A percentile compares a stretch with the other conserved stretches of the same genome.
Conservation (phyloP, 2,329 filamentous ascomycete species). For the Colletotrichum musicola region DNA sequence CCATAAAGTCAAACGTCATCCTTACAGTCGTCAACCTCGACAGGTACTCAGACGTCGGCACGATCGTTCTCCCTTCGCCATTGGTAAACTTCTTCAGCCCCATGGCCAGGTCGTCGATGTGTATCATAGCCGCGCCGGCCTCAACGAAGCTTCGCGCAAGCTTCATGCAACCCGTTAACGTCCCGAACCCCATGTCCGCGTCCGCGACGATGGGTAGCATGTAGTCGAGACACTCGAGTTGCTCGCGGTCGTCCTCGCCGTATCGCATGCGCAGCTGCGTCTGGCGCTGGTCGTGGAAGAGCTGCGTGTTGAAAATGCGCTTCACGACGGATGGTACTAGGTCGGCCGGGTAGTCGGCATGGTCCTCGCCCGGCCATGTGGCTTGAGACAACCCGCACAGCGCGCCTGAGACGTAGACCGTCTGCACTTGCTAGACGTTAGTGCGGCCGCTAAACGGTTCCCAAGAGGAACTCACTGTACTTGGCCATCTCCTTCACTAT, state of each 20-base stretch:
- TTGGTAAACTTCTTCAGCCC: slow-evolving; percentile 59
- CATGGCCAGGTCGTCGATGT: slow-evolving; percentile 57
- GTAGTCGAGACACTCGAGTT: slow-evolving; percentile 54
- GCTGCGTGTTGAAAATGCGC: slow-evolving; percentile 55
- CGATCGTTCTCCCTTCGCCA: slow-evolving; percentile 54
- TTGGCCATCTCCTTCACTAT: slow-evolving; percentile 50
- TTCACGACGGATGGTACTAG: slow-evolving; percentile 55
- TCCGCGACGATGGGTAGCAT: slow-evolving; percentile 56
- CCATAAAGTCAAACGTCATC: slow-evolving; percentile 56
- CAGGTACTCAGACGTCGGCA: slow-evolving; percentile 55
- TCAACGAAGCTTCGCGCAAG: slow-evolving; percentile 56
- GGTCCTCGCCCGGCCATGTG: slow-evolving; percentile 53
- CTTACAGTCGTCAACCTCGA: slow-evolving; percentile 50
- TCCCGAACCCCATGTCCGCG: slow-evolving; percentile 58
- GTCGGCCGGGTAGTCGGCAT: slow-evolving; percentile 57
- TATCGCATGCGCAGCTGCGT: slow-evolving; percentile 51
- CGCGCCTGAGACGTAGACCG: slow-evolving; percentile 56
- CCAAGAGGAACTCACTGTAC: too few species aligned
- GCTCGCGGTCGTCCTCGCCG: slow-evolving; percentile 45
- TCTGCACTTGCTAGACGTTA: slow-evolving; percentile 43
- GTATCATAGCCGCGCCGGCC: slow-evolving; percentile 56
- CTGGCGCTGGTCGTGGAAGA: slow-evolving; percentile 56
- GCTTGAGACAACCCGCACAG: slow-evolving; percentile 54
- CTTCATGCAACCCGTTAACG: slow-evolving; percentile 54
- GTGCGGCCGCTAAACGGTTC: too few species aligned